Evolutionary conservation across 2,329 filamentous ascomycete species (phyloP), one percentile per base, ranked within the genome.

Genomic region (Pyricularia pennisetigena): DNA sequence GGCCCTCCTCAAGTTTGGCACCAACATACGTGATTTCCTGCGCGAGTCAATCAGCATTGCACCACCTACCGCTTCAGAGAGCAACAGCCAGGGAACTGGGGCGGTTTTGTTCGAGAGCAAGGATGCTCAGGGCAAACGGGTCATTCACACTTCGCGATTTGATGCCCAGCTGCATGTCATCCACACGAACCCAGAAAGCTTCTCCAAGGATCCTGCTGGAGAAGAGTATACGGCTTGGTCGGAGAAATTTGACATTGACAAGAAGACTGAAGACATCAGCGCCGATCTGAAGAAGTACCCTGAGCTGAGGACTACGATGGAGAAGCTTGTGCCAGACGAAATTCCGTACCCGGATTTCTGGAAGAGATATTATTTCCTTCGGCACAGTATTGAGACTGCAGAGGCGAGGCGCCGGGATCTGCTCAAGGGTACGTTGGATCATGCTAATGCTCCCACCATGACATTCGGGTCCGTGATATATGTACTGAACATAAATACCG

Each of bases 111-210:
- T 98, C 74, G 95, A 98, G 81, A 97, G 92, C 75, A 97, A 94
- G 77, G 94, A 97, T 78, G 88, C 91, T 5, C 86, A 88, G 66
- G 94, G 94, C 29, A 97, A 95, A 82, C 86, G 95, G 68, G 93
- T 98, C 20, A 97, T 98, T 71, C 95, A 99, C 77, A 92, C 93
- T 1, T 97, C 93, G 67, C 86, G 95, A 70, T 94, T 97, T 76
- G 95, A 99, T 75, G 95, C 95, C 0, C 95, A 98, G 79, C 82
- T 99, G 70, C 94, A 99, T 76, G 93, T 97, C 41, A 94, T 99
- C 69, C 95, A 99, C 78, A 94, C 92, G 4, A 91, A 88, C 24
- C 78, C 89, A 57, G 90, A 95, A 70, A 92, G 89, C 73, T 97
- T 98, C 78, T 86, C 87, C 68, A 90, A 91, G 75, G 93, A 98